Evolutionary conservation across 2,329 filamentous ascomycete species (phyloP).

Genomic region (Arachnopeziza araneosa): DNA sequence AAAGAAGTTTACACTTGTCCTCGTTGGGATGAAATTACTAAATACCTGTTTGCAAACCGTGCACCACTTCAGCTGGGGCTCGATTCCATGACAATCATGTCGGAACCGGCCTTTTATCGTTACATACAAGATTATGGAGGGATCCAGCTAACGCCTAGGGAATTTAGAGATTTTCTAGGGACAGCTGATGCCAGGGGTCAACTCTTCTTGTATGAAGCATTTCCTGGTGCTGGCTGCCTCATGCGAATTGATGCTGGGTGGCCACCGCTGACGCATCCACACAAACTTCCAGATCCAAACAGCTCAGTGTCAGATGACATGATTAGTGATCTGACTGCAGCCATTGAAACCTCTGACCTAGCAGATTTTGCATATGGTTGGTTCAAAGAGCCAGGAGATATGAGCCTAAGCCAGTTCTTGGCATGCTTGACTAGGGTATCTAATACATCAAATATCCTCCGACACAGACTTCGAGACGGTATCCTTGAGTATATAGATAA

Average conservation of each 20-base stretch:
- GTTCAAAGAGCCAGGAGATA: background rate
- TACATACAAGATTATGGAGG: conserved; percentile 1
- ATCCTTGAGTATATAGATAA: background rate
- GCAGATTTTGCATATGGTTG: background rate
- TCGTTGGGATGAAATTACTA: background rate
- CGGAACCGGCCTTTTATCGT: background rate
- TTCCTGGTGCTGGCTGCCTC: background rate
- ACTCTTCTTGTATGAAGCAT: background rate
- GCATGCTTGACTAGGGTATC: background rate
- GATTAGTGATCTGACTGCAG: background rate
- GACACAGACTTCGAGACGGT: background rate
- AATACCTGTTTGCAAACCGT: background rate
- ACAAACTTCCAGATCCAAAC: background rate
- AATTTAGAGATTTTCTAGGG: conserved; percentile 1
- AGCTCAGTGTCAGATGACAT: background rate
- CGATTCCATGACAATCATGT: background rate
- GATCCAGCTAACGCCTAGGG: background rate
- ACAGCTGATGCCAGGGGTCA: background rate
- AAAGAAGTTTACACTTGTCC: background rate
- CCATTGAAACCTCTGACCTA: background rate
- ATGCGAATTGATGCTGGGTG: background rate
- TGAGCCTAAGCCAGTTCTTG: background rate
- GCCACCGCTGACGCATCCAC: background rate
- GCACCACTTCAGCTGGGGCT: background rate
- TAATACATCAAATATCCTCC: background rate